phyloP scores from a whole-genome alignment of 1,284 basidiomycete species.

The Sporisorium scitamineum region DNA sequence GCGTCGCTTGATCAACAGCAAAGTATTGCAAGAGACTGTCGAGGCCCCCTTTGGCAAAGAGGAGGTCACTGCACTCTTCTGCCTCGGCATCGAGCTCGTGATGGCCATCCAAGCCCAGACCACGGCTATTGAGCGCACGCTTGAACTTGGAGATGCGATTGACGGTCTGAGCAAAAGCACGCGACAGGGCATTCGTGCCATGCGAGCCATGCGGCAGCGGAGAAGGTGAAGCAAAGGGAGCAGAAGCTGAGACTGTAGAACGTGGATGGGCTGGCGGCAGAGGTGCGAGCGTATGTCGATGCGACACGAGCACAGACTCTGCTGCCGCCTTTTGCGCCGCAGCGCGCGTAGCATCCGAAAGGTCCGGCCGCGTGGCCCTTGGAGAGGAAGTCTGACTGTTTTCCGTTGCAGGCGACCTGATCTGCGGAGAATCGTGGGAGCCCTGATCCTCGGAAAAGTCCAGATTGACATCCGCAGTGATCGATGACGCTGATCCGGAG shows the following conservation, averaged over 20 bases:
- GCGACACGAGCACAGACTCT: slow-evolving; percentile 44
- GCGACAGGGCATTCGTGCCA: slow-evolving; percentile 74
- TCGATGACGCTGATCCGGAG: slow-evolving; percentile 17
- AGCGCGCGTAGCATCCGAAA: slow-evolving; percentile 19
- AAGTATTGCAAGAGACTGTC: slow-evolving; percentile 57
- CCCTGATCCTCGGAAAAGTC: slow-evolving; percentile 37
- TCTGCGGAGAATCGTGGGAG: slow-evolving; percentile 19
- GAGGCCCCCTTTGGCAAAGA: slow-evolving; percentile 57
- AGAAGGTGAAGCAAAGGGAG: slow-evolving; percentile 20
- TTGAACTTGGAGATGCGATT: slow-evolving; percentile 84
- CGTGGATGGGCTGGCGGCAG: background rate
- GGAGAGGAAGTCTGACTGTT: slow-evolving; percentile 12
- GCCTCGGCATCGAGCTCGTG: slow-evolving; percentile 48
- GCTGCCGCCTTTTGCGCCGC: slow-evolving; percentile 42
- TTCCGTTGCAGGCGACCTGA: slow-evolving; percentile 12
- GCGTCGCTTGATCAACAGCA: slow-evolving; percentile 33
- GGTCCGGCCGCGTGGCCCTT: slow-evolving; percentile 4
- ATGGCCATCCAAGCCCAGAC: slow-evolving; percentile 24
- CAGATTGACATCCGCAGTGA: slow-evolving; percentile 39
- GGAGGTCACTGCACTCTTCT: slow-evolving; percentile 70
- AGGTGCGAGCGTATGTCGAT: slow-evolving; percentile 33
- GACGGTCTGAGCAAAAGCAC: slow-evolving; percentile 83
- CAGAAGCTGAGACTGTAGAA: background rate
- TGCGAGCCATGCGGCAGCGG: slow-evolving; percentile 48
- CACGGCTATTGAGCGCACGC: slow-evolving; percentile 73